A percentile compares a stretch with the other conserved stretches of the same genome.
These are phyloP conservation scores for Clonostachys solani DNA, from an alignment of 2,329 filamentous ascomycete genomes.

Conservation along the genomic window DNA sequence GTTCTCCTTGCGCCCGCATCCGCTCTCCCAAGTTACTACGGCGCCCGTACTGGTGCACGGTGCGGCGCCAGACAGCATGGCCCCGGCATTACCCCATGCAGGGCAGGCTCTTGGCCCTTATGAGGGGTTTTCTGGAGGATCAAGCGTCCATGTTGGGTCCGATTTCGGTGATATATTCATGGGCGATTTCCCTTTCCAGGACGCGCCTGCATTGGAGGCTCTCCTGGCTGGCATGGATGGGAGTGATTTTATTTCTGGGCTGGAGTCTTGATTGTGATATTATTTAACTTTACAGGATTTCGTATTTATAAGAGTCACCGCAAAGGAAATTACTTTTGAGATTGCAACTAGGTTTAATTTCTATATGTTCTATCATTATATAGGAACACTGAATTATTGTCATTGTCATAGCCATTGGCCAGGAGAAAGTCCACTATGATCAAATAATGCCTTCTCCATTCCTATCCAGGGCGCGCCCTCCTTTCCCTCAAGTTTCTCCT, in stretches of 20 bases:
- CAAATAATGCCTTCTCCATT: too few relatives aligned
- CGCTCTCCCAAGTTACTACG: neutral
- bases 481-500: too few relatives aligned
- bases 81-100: neutral
- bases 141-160: neutral
- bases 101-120: too few relatives aligned
- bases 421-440: too few relatives aligned
- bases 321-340: too few relatives aligned
- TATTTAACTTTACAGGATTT: neutral
- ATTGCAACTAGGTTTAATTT: too few relatives aligned
- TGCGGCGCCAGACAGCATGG: neutral
- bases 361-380: too few relatives aligned
- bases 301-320: too few relatives aligned
- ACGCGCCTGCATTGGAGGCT: conserved; percentile 19
- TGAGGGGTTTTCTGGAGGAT: too few relatives aligned
- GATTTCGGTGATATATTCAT: conserved; percentile 8
- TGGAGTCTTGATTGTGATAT: neutral
- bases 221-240: conserved; percentile 19
- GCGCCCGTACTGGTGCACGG: neutral
- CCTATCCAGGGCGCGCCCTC: too few relatives aligned
- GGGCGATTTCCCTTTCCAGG: conserved; percentile 16
- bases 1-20: conserved; percentile 12
- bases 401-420: too few relatives aligned
- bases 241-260: neutral
- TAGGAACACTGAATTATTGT: too few relatives aligned